phyloP scores from a whole-genome alignment of 2,329 filamentous ascomycete species.

The Elsinoe necatrix region DNA sequence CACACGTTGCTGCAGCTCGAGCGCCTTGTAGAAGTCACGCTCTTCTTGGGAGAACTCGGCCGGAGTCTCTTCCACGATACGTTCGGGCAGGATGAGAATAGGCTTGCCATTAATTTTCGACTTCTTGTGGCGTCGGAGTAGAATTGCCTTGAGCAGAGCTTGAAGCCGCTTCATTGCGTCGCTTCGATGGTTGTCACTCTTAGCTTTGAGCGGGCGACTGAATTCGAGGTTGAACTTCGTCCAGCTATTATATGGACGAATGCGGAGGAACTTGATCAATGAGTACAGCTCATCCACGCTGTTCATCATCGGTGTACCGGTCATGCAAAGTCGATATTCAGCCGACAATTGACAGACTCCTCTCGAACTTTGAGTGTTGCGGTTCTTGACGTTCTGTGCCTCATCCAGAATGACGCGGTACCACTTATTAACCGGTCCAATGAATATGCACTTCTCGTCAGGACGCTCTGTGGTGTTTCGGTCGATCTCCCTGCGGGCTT shows the following conservation, averaged over 20 bases:
- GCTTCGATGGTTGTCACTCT: conserved; percentile 24
- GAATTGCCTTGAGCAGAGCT: conserved; percentile 66
- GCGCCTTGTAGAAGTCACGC: conserved; percentile 52
- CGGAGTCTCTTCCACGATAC: conserved; percentile 53
- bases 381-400: conserved; percentile 74
- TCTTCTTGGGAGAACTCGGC: conserved; percentile 62
- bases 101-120: conserved; percentile 72
- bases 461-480: conserved; percentile 30
- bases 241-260: conserved; percentile 63
- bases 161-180: conserved; percentile 64
- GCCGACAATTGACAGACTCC: conserved; percentile 53
- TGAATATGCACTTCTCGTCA: conserved; percentile 27
- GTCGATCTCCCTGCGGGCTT: conserved; percentile 42
- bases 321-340: conserved; percentile 63
- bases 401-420: conserved; percentile 67
- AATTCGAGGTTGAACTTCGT: conserved; percentile 54
- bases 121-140: conserved; percentile 74
- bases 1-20: conserved; percentile 59
- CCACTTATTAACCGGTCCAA: conserved; percentile 52
- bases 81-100: conserved; percentile 58
- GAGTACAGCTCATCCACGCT: conserved; percentile 68
- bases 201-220: conserved; percentile 43
- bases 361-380: conserved; percentile 51
- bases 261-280: conserved; percentile 66
- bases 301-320: conserved; percentile 86